These are phyloP conservation scores for Rhodotorula paludigena DNA, from an alignment of 768 basidiomycete species.

Conservation along the genomic window DNA sequence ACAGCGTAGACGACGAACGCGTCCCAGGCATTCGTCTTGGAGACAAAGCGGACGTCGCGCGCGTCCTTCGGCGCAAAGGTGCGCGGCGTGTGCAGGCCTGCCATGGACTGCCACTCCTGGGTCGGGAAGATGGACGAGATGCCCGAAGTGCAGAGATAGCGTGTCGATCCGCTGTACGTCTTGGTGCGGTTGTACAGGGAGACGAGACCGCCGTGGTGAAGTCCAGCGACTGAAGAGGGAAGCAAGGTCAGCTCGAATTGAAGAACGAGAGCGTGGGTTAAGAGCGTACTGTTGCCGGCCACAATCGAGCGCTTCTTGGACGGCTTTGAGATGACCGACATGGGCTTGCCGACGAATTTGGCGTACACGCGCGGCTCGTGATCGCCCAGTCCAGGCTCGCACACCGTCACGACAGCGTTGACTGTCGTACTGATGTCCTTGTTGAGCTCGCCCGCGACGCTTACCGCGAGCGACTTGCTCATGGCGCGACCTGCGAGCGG, in stretches of 20 bases:
- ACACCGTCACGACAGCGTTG: conserved; percentile 82
- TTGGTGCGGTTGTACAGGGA: conserved; percentile 93
- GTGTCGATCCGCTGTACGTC: conserved; percentile 86
- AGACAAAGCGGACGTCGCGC: conserved; percentile 57
- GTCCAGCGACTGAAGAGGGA: conserved; percentile 61
- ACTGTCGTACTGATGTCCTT: conserved; percentile 92
- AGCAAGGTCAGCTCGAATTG: background rate
- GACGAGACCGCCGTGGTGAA: conserved; percentile 91
- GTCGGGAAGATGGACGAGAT: conserved; percentile 87
- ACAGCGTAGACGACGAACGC: conserved; percentile 97
- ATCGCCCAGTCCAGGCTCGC: conserved; percentile 54
- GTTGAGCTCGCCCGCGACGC: conserved; percentile 57
- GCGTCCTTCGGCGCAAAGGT: conserved; percentile 60
- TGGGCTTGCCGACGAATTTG: conserved; percentile 82
- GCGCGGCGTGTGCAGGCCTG: conserved; percentile 66
- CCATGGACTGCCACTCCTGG: conserved; percentile 79
- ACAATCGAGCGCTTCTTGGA: conserved; percentile 91
- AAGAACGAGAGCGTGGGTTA: conserved; percentile 39
- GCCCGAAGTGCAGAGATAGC: conserved; percentile 91
- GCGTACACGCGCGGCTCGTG: conserved; percentile 70
- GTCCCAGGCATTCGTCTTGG: conserved; percentile 85
- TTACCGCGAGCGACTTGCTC: conserved; percentile 90
- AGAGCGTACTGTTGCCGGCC: conserved; percentile 65
- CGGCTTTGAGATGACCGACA: conserved; percentile 97
- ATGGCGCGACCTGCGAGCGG: conserved; percentile 90